phyloP scores from a whole-genome alignment of 208 protist genomes.

The Acanthamoeba sp. region DNA sequence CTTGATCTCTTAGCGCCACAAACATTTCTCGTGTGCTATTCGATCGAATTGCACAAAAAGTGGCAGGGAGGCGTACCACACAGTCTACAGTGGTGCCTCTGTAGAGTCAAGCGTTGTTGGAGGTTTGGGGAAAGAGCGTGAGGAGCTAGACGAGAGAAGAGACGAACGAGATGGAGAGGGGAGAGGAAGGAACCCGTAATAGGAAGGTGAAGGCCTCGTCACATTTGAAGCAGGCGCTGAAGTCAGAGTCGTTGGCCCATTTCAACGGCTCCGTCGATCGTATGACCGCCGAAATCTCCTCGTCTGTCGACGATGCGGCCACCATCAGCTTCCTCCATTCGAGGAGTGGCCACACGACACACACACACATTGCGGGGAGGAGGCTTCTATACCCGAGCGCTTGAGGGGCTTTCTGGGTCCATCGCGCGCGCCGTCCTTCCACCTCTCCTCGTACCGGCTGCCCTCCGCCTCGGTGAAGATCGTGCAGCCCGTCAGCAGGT shows the following conservation, averaged over 20 bases:
- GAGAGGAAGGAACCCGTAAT: not conserved
- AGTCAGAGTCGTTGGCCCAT: slow-evolving; percentile 22
- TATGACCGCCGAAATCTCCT: not conserved
- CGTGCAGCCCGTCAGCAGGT: not conserved
- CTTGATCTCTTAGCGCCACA: no score
- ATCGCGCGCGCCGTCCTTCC: slow-evolving; percentile 42
- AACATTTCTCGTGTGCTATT: no score
- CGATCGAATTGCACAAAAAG: no score
- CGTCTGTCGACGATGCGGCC: not conserved
- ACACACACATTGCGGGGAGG: not conserved
- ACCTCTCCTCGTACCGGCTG: slow-evolving; percentile 36
- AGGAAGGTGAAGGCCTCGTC: slow-evolving; percentile 57
- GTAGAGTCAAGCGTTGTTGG: not conserved
- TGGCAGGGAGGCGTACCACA: not conserved
- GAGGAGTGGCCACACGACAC: not conserved
- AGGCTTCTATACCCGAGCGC: not conserved
- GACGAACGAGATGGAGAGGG: not conserved
- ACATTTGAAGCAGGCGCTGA: slow-evolving; percentile 54
- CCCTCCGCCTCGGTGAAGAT: slow-evolving; percentile 1
- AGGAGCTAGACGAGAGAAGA: not conserved
- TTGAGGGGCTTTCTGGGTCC: not conserved
- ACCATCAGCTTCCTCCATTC: no score
- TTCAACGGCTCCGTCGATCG: not conserved
- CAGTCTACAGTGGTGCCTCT: slow-evolving; percentile 59
- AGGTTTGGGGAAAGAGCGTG: not conserved